Evolutionary conservation across 208 protist genomes (phyloP).

Genomic region (Acanthamoeba healyi): DNA sequence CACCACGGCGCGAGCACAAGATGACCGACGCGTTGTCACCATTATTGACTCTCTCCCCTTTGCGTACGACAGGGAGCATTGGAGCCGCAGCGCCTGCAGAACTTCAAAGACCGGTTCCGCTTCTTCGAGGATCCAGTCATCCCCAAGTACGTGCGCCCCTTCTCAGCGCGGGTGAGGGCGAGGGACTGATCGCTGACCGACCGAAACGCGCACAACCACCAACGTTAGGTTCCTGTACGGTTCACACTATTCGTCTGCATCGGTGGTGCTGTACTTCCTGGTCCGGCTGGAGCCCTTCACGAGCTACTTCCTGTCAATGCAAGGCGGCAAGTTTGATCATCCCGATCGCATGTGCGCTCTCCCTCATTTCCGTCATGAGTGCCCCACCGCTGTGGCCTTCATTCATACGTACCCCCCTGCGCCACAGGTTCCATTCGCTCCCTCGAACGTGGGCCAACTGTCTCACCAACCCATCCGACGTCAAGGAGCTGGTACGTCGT

Average conservation of each 20-base stretch:
- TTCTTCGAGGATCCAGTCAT: slow-evolving; percentile 71
- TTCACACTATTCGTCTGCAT: slow-evolving; percentile 98
- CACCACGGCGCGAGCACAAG: background rate
- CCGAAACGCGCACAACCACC: too few relatives aligned
- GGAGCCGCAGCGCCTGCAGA: background rate
- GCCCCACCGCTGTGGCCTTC: too few relatives aligned
- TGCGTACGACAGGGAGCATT: slow-evolving; percentile 25
- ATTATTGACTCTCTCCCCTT: background rate
- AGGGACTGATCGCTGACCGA: too few relatives aligned
- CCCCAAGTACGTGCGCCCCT: background rate
- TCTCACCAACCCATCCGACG: slow-evolving; percentile 92
- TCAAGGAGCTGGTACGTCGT: slow-evolving; percentile 89
- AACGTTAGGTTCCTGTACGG: slow-evolving; percentile 98
- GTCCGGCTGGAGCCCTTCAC: slow-evolving; percentile 98
- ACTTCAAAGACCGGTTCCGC: slow-evolving; percentile 44
- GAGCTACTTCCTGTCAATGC: slow-evolving; percentile 90
- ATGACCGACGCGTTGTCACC: background rate
- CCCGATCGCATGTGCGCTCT: slow-evolving; percentile 84
- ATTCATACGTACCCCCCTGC: too few relatives aligned
- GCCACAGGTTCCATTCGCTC: slow-evolving; percentile 97
- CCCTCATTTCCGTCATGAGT: background rate
- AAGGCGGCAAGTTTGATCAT: slow-evolving; percentile 80
- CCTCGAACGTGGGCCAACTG: slow-evolving; percentile 90
- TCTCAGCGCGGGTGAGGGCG: too few relatives aligned
- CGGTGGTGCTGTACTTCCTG: slow-evolving; percentile 97